These are phyloP conservation scores for Globisporangium okanoganense DNA, from an alignment of 352 stramenopile species.

Conservation along the genomic window DNA sequence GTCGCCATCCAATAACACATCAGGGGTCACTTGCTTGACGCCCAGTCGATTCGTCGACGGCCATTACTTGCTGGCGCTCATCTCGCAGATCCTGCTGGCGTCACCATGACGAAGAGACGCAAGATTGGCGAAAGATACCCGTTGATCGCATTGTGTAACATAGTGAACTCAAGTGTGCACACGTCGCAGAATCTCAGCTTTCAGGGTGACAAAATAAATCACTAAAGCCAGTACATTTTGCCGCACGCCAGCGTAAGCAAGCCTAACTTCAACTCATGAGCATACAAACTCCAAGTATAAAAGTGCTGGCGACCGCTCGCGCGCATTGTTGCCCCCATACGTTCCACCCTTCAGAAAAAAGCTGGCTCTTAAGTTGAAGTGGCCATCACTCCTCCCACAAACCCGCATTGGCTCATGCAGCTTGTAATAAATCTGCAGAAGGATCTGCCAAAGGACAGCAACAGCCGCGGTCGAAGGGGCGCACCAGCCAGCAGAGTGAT, in stretches of 20 bases:
- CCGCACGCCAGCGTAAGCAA: not conserved
- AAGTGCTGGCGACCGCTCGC: not conserved
- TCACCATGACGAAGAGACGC: not conserved
- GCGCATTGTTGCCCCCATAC: not conserved
- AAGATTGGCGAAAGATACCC: not conserved
- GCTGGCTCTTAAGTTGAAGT: constrained; percentile 10
- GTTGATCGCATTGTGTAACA: not conserved
- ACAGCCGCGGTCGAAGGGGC: not conserved
- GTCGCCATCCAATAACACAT: not conserved
- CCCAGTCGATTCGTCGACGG: constrained; percentile 1
- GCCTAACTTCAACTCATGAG: not conserved
- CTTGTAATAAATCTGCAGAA: constrained; percentile 1
- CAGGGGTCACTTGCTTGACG: not conserved
- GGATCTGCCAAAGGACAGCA: too few species aligned
- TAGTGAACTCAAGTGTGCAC: not conserved
- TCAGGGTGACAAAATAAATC: not conserved
- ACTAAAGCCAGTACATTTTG: not conserved
- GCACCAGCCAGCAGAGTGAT: not conserved
- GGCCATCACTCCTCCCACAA: not conserved
- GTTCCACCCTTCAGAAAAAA: not conserved
- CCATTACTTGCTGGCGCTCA: not conserved
- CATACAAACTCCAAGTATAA: not conserved
- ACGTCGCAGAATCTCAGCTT: constrained; percentile 7
- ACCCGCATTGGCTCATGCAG: not conserved
- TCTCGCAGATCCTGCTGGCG: constrained; percentile 5